Evolutionary conservation across 2,329 filamentous ascomycete genomes (phyloP).

Genomic region (Coniochaeta sp.): DNA sequence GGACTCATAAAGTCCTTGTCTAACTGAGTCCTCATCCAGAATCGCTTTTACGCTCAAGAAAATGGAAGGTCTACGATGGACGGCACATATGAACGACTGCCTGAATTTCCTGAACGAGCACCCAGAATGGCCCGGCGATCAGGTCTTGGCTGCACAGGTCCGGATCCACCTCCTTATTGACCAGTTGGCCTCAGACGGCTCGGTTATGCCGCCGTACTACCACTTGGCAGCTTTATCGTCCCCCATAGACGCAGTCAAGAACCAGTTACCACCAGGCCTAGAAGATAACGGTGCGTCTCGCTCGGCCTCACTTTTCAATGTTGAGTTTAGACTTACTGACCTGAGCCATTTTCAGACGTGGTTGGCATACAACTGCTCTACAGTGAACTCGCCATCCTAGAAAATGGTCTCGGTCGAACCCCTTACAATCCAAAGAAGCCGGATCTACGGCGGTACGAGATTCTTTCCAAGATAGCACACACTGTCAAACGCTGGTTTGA

Average conservation of each 20-base stretch:
- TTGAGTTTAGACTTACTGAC: background rate
- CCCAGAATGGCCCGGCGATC: constrained; percentile 40
- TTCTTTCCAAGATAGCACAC: constrained; percentile 19
- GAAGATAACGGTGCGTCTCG: constrained; percentile 13
- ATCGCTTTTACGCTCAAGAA: constrained; percentile 28
- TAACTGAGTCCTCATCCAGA: constrained; percentile 5
- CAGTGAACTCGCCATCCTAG: constrained; percentile 28
- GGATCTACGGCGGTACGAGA: constrained; percentile 16
- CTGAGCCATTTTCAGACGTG: constrained; percentile 20
- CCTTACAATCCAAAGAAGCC: constrained; percentile 9
- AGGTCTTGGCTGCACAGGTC: constrained; percentile 34
- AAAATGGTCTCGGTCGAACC: constrained; percentile 17
- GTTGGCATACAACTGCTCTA: constrained; percentile 25
- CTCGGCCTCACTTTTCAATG: constrained; percentile 4
- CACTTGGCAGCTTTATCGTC: constrained; percentile 13
- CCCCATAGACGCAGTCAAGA: constrained; percentile 16
- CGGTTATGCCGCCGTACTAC: constrained; percentile 13
- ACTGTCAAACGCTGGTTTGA: constrained; percentile 24
- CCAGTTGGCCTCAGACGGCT: constrained; percentile 16
- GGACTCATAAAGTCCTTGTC: background rate
- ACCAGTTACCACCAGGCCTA: constrained; percentile 14
- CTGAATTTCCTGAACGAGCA: constrained; percentile 35
- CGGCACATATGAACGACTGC: constrained; percentile 49
- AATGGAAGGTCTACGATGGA: constrained; percentile 48
- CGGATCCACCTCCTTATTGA: constrained; percentile 32